phyloP scores from a whole-genome alignment of 1,139 yeast species.

The Candida sp. region DNA sequence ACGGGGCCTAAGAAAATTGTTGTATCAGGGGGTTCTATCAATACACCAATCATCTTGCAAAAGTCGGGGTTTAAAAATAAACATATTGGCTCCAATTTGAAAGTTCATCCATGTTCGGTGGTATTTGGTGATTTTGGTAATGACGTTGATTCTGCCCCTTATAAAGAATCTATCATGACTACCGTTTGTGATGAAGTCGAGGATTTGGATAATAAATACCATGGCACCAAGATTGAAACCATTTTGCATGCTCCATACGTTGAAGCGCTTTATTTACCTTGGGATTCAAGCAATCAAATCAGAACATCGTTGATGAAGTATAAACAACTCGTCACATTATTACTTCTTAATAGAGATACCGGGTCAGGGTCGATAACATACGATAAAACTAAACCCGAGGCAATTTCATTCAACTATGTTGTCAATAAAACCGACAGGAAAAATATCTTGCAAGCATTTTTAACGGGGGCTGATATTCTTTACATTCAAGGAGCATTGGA shows the following conservation, averaged over 20 bases:
- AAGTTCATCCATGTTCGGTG: conserved; percentile 49
- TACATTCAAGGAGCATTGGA: conserved; percentile 52
- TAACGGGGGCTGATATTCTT: conserved; percentile 43
- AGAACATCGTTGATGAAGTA: conserved; percentile 37
- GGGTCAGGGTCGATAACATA: conserved; percentile 38
- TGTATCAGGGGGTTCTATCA: conserved; percentile 48
- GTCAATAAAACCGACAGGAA: conserved; percentile 41
- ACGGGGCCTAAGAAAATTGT: conserved; percentile 47
- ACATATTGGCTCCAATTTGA: conserved; percentile 52
- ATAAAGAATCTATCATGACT: conserved; percentile 47
- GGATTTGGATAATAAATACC: conserved; percentile 53
- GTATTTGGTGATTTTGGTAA: conserved; percentile 42
- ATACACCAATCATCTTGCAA: conserved; percentile 49
- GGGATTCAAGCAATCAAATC: conserved; percentile 33
- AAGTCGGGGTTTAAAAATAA: conserved; percentile 53
- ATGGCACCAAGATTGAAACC: conserved; percentile 57
- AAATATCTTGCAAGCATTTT: conserved; percentile 38
- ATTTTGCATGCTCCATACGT: conserved; percentile 45
- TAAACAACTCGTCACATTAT: conserved; percentile 37
- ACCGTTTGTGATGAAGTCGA: conserved; percentile 47
- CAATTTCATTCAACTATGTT: conserved; percentile 37
- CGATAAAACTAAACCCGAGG: conserved; percentile 34
- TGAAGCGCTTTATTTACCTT: conserved; percentile 40
- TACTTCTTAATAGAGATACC: conserved; percentile 49
- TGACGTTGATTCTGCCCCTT: conserved; percentile 32